Evolutionary conservation across 305 asterid species (phyloP).

Genomic region (Fraxinus ornus): DNA sequence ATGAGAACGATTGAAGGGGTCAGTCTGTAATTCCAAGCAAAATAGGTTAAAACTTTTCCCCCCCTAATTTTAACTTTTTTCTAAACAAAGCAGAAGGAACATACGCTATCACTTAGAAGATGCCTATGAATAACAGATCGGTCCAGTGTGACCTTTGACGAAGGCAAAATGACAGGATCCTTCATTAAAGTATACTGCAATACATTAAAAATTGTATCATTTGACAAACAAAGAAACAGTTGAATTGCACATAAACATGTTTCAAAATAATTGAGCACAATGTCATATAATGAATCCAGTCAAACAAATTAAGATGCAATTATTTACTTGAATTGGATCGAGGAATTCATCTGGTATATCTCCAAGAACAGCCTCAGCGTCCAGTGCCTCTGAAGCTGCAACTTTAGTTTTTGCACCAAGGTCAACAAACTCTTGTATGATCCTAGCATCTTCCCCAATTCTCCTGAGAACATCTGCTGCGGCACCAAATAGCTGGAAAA

Average conservation of each 20-base stretch:
- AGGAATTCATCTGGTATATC: constrained; percentile 99
- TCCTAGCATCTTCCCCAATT: constrained; percentile 76
- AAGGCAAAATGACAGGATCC: constrained; percentile 95
- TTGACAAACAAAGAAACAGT: not conserved
- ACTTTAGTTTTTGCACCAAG: constrained; percentile 79
- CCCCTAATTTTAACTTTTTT: not conserved
- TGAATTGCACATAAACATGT: not conserved
- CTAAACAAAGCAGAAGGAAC: not conserved
- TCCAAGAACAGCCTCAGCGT: constrained; percentile 94
- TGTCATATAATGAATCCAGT: not conserved
- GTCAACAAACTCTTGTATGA: constrained; percentile 66
- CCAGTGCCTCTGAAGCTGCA: constrained; percentile 88
- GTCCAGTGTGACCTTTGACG: constrained; percentile 76
- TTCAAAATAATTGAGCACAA: not conserved
- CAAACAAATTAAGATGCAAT: not conserved
- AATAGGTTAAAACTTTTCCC: not conserved
- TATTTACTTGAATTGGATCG: constrained; percentile 88
- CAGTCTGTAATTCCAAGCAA: constrained; percentile 58
- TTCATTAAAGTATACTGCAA: constrained; percentile 91
- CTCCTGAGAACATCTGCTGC: constrained; percentile 76
- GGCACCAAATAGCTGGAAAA: constrained; percentile 73
- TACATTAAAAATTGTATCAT: constrained; percentile 8
- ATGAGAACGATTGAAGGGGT: constrained; percentile 93
- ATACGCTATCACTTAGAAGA: constrained; percentile 81
- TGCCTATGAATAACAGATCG: constrained; percentile 94